A percentile compares a stretch with the other conserved stretches of the same genome.
Conservation (phyloP, 78 protist species). For the Dictyostelium capitatum region DNA sequence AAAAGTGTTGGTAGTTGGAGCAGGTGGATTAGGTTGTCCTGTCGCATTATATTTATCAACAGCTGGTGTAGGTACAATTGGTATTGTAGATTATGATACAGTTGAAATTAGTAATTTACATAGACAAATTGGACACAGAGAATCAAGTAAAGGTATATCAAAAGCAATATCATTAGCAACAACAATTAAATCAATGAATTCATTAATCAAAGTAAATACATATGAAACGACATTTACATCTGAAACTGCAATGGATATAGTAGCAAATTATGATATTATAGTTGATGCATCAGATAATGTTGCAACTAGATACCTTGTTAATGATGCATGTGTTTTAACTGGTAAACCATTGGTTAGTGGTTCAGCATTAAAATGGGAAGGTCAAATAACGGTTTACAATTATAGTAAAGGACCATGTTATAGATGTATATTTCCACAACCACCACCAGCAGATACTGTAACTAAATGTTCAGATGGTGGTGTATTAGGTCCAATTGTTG, state of each 20-base stretch:
- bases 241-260: slow-evolving; percentile 82
- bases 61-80: slow-evolving; percentile 90
- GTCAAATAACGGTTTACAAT: slow-evolving; percentile 87
- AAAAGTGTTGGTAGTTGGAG: slow-evolving; percentile 89
- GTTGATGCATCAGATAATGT: slow-evolving; percentile 93
- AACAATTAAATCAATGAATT: slow-evolving; percentile 36
- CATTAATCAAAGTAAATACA: slow-evolving; percentile 20
- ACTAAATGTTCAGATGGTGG: slow-evolving; percentile 91
- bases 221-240: slow-evolving; percentile 39
- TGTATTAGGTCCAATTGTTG: slow-evolving; percentile 89
- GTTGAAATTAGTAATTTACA: slow-evolving; percentile 91
- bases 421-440: slow-evolving; percentile 92
- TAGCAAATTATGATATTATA: slow-evolving; percentile 84
- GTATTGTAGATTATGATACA: slow-evolving; percentile 88
- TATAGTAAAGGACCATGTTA: slow-evolving; percentile 92
- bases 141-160: slow-evolving; percentile 20
- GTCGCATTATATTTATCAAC: slow-evolving; percentile 89
- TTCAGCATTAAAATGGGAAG: slow-evolving; percentile 90
- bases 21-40: slow-evolving; percentile 95
- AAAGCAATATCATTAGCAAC: slow-evolving; percentile 81
- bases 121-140: slow-evolving; percentile 88
- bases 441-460: slow-evolving; percentile 93
- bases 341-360: slow-evolving; percentile 93
- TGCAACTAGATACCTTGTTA: slow-evolving; percentile 82
- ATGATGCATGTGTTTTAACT: slow-evolving; percentile 85